Evolutionary conservation across 108 stramenopile species (phyloP).

Genomic region (Nitzschia inconspicua): DNA sequence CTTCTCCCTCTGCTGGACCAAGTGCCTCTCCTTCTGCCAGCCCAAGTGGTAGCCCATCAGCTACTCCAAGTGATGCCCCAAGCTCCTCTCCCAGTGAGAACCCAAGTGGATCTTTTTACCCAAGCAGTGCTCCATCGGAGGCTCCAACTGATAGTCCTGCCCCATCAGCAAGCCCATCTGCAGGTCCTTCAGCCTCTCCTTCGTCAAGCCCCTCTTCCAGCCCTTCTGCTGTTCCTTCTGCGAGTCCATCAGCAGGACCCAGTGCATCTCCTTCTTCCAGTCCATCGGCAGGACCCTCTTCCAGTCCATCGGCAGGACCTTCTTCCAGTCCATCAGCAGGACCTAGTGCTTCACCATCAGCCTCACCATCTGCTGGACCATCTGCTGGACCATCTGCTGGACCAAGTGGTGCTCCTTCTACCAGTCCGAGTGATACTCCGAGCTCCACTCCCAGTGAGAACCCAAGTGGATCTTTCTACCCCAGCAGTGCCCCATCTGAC

Average conservation of each 20-base stretch:
- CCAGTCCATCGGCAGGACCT: not conserved
- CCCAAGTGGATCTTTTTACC: conserved; percentile 4
- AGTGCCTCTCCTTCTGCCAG: not conserved
- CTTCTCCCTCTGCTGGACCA: conserved; percentile 2
- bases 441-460: not conserved
- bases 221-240: not conserved
- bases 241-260: not conserved
- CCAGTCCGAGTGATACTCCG: not conserved
- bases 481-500: not conserved
- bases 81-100: not conserved
- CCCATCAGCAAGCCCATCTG: not conserved
- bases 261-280: not conserved
- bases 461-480: conserved; percentile 10
- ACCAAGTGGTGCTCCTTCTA: not conserved
- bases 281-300: not conserved
- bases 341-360: conserved; percentile 1
- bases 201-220: not conserved
- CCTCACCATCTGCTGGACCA: not conserved
- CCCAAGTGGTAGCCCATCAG: not conserved
- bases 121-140: conserved; percentile 15
- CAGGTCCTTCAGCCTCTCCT: not conserved
- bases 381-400: not conserved
- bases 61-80: not conserved
- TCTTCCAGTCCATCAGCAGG: not conserved
- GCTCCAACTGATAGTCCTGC: not conserved